A percentile compares a stretch with the other conserved stretches of the same genome.
These are phyloP conservation scores for Gaultheria prostrata DNA, from an alignment of 148 eudicot genomes.

Conservation along the genomic window DNA sequence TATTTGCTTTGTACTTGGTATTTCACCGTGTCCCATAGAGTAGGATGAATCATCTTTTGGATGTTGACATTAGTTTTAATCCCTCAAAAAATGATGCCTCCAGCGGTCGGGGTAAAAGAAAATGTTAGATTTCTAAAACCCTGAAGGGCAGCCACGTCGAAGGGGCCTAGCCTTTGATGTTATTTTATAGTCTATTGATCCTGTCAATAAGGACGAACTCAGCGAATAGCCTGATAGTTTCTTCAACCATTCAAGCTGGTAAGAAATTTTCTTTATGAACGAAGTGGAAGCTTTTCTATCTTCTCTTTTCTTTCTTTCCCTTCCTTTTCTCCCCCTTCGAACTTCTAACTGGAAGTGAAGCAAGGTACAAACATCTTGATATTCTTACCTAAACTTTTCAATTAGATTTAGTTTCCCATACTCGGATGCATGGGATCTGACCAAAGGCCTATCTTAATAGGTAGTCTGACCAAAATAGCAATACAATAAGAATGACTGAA, in stretches of 20 bases:
- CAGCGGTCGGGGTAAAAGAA: not conserved
- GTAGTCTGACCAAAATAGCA: not conserved
- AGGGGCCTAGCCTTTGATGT: not conserved
- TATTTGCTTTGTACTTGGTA: not conserved
- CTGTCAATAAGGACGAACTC: not conserved
- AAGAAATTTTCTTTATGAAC: not conserved
- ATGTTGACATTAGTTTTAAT: not conserved
- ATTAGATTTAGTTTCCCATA: not conserved
- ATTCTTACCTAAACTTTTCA: not conserved
- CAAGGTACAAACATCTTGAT: not conserved
- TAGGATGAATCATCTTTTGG: not conserved
- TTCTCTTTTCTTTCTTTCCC: not conserved
- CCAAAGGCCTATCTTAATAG: not conserved
- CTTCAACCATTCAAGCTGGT: not conserved
- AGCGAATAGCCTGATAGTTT: not conserved
- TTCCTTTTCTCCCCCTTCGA: not conserved
- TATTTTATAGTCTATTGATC: not conserved
- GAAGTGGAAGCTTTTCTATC: not conserved
- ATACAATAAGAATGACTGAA: not conserved
- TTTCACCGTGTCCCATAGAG: not conserved
- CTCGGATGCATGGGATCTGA: not conserved
- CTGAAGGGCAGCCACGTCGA: not conserved
- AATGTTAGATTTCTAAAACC: not conserved
- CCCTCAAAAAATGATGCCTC: not conserved
- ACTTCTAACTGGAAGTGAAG: not conserved